phyloP scores from a whole-genome alignment of 352 stramenopile species.

The Phytopythium sindhum region DNA sequence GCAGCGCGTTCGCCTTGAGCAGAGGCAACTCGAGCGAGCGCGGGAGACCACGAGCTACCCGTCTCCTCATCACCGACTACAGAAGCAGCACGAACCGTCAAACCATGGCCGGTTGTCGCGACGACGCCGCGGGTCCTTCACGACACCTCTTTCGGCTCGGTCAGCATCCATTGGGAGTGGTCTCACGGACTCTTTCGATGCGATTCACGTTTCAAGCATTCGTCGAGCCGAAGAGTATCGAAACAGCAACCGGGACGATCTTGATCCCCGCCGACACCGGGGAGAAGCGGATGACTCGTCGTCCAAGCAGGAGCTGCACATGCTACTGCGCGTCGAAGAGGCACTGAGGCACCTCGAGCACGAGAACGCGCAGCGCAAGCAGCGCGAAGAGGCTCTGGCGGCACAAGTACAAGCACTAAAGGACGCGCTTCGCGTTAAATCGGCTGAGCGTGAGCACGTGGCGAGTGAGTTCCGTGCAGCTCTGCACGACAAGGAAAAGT shows the following conservation, averaged over 20 bases:
- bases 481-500: conserved; percentile 47
- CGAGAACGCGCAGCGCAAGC: conserved; percentile 52
- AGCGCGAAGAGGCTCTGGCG: conserved; percentile 43
- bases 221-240: neutral
- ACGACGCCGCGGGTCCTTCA: neutral
- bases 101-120: neutral
- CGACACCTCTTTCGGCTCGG: neutral
- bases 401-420: conserved; percentile 56
- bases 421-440: conserved; percentile 44
- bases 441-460: conserved; percentile 55
- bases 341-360: conserved; percentile 68
- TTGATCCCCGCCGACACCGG: conserved; percentile 12
- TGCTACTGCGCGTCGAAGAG: conserved; percentile 65
- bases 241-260: neutral
- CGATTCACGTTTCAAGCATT: neutral
- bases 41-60: neutral
- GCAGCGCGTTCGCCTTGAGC: neutral
- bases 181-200: neutral
- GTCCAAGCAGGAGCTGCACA: conserved; percentile 35
- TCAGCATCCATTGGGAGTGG: neutral
- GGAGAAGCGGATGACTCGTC: conserved; percentile 11
- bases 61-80: neutral
- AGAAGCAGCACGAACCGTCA: neutral
- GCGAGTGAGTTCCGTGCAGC: conserved; percentile 39
- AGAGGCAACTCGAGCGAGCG: neutral